Evolutionary conservation across 1,284 basidiomycete genomes (phyloP).

Genomic region (Cryptococcus neoformans): DNA sequence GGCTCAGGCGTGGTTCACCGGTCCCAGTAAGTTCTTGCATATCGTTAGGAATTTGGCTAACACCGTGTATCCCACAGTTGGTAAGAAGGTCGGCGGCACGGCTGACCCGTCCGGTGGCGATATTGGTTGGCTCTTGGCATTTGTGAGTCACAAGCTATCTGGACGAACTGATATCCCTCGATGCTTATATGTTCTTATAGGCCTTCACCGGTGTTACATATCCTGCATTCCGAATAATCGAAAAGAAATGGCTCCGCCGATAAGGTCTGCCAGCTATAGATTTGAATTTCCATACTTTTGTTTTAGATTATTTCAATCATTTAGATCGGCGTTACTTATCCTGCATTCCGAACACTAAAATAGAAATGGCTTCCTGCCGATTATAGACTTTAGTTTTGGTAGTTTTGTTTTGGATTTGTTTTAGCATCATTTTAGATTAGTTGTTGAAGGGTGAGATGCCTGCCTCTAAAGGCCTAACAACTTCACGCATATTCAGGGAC

Average conservation of each 20-base stretch:
- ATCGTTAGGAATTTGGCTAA: neutral
- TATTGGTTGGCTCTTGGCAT: constrained; percentile 29
- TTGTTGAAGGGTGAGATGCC: constrained; percentile 5
- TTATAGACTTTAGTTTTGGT: neutral
- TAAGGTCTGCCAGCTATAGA: neutral
- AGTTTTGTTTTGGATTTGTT: neutral
- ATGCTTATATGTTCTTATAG: neutral
- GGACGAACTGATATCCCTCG: neutral
- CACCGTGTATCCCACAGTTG: constrained; percentile 9
- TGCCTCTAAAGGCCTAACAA: neutral
- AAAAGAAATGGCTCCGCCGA: constrained; percentile 20
- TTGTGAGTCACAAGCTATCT: neutral
- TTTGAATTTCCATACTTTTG: neutral
- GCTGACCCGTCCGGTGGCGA: constrained; percentile 25
- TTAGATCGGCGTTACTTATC: neutral
- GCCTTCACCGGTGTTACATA: constrained; percentile 40
- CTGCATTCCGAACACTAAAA: no score
- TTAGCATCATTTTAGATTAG: neutral
- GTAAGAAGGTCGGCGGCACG: constrained; percentile 14
- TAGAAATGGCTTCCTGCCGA: neutral
- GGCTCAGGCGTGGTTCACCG: constrained; percentile 41
- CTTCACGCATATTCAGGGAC: neutral
- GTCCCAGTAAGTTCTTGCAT: constrained; percentile 42
- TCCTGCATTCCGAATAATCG: constrained; percentile 37
- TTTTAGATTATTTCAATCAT: neutral